Evolutionary conservation across 306 rosid genomes (phyloP).

Genomic region (Glycyrrhiza uralensis): DNA sequence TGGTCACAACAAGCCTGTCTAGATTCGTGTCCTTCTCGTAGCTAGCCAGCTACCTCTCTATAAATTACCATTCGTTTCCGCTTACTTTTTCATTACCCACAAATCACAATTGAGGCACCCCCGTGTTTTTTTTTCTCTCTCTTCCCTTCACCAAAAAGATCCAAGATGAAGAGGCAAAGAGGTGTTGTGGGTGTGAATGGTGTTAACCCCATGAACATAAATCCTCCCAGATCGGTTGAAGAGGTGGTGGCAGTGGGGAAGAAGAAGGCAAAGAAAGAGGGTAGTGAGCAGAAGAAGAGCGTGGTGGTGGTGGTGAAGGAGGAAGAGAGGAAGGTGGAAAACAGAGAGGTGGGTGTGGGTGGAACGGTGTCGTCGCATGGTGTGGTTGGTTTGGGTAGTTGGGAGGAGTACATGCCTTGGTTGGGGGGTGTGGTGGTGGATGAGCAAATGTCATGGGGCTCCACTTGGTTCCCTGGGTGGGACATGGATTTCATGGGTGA

Average conservation of each 20-base stretch:
- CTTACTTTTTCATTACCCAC: not conserved
- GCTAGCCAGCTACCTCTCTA: not conserved
- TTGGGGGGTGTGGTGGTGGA: slow-evolving; percentile 35
- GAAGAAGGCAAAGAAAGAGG: slow-evolving; percentile 42
- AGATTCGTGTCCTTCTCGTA: not conserved
- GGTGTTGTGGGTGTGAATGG: slow-evolving; percentile 26
- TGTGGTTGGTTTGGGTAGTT: not conserved
- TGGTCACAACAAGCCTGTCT: slow-evolving; percentile 13
- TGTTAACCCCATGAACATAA: not conserved
- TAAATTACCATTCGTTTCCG: not conserved
- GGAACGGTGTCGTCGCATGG: not conserved
- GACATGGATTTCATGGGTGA: slow-evolving; percentile 53
- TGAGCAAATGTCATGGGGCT: slow-evolving; percentile 79
- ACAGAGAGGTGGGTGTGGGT: not conserved
- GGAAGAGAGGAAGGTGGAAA: slow-evolving; percentile 18
- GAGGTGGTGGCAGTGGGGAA: slow-evolving; percentile 23
- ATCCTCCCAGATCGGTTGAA: slow-evolving; percentile 32
- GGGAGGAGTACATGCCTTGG: slow-evolving; percentile 46
- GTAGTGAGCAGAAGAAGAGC: slow-evolving; percentile 16
- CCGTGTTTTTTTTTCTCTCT: not conserved
- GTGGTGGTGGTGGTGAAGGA: slow-evolving; percentile 1
- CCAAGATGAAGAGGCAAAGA: slow-evolving; percentile 57
- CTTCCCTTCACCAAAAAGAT: not conserved
- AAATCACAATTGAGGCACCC: not conserved
- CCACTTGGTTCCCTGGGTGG: slow-evolving; percentile 58